Base-by-base conservation (phyloP, 2,329 filamentous ascomycete genomes). In the Leptographium procerum region DNA sequence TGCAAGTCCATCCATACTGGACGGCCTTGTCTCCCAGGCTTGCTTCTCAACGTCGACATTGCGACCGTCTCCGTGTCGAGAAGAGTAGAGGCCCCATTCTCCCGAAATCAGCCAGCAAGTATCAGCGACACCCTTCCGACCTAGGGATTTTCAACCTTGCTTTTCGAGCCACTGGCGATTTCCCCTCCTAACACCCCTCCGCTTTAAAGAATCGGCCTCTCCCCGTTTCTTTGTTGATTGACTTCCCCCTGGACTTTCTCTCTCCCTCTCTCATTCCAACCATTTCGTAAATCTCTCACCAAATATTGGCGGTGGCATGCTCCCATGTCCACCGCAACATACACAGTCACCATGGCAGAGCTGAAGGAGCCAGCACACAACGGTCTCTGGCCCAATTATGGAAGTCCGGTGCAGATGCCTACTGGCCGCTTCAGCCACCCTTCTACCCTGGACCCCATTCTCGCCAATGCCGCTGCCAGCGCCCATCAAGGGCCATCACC, bases 331-430 rank as follows among this genome's bases (percentile, higher is more conserved):
- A 80, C 79, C 73, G 78, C 79, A 70, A 80, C 79, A 64, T 81
- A 83, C 71, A 77, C 80, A 73, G 77, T 78, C 68, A 80, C 76
- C 69, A 83, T 84, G 81, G 79, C 81, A 78, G 81, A 83, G 69
- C 70, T 84, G 74, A 82, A 82, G 76, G 81, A 84, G 71, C 72
- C 79, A 67, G 71, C 76, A 68, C 80, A 82, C 70, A 74, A 76
- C 66, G 77, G 74, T 69, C 71, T 84, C 65, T 84, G 81, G 81
- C 73, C 79, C 65, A 80, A 75, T 72, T 84, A 84, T 70, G 76
- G 75, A 63, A 74, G 73, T 61, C 75, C 78, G 59, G 75, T 82
- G 62, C 79, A 80, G 64, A 73, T 83, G 68, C 71, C 78, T 57
- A 73, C 71, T 63, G 67, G 69, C 52, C 77, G 80, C 62, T 78